Evolutionary conservation across 345 rosid genomes (phyloP).

Genomic region (Syzygium aromaticum): DNA sequence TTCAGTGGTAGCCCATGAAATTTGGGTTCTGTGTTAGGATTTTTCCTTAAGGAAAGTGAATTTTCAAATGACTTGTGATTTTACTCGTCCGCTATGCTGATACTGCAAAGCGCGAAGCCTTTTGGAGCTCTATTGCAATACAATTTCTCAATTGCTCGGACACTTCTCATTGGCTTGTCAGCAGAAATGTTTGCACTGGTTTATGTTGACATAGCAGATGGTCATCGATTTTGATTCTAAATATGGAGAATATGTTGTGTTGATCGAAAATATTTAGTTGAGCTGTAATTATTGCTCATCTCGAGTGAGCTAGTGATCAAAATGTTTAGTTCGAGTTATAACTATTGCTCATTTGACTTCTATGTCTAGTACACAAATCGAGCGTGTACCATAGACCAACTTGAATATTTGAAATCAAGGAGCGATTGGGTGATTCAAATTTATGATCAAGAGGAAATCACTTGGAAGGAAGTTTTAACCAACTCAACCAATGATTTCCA

Average conservation of each 20-base stretch:
- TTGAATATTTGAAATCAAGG: not conserved
- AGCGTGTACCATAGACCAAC: not conserved
- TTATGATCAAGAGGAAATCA: not conserved
- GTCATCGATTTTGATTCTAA: not conserved
- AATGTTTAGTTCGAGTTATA: not conserved
- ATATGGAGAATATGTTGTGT: not conserved
- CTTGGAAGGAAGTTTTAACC: fast-evolving
- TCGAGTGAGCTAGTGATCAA: not conserved
- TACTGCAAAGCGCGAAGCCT: no score
- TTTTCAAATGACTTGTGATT: not conserved
- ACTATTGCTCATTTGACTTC: not conserved
- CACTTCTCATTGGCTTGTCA: not conserved
- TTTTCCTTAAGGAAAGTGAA: not conserved
- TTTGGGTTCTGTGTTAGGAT: not conserved
- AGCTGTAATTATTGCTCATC: not conserved
- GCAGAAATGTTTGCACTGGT: not conserved
- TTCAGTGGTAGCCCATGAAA: not conserved
- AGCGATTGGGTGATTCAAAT: not conserved
- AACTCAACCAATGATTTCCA: not conserved
- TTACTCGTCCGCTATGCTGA: not conserved
- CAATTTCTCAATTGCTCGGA: not conserved
- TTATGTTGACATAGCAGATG: not conserved
- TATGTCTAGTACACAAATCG: not conserved
- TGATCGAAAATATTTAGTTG: not conserved
- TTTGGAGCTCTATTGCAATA: not conserved